Percentiles rank a stretch among this genome's conserved stretches.
Conservation (phyloP, 257 asterid genomes). For the Solanum habrochaites region DNA sequence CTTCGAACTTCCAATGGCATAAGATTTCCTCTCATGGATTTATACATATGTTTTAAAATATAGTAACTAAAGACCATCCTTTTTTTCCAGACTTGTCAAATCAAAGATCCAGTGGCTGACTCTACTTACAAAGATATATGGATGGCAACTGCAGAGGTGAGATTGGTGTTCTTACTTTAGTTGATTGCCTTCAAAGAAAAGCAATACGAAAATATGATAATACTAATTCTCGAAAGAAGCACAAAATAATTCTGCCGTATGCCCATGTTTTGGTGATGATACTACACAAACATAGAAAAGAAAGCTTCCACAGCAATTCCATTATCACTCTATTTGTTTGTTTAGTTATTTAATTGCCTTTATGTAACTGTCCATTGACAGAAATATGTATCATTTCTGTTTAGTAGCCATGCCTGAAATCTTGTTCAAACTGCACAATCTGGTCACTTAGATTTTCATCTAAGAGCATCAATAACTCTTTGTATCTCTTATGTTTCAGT, state of each 20-base stretch:
- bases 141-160: slow-evolving; percentile 70
- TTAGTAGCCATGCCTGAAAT: not conserved
- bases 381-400: not conserved
- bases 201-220: not conserved
- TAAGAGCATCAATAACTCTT: not conserved
- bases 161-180: not conserved
- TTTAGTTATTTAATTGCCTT: not conserved
- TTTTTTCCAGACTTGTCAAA: slow-evolving; percentile 40
- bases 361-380: not conserved
- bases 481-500: slow-evolving; percentile 22
- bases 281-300: not conserved
- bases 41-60: not conserved
- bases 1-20: not conserved
- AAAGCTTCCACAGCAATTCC: not conserved
- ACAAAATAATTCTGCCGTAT: not conserved
- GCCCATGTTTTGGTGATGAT: not conserved
- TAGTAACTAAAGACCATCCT: not conserved
- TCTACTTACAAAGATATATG: slow-evolving; percentile 56
- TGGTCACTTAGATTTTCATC: not conserved
- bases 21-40: not conserved
- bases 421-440: not conserved
- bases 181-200: not conserved
- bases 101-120: slow-evolving; percentile 69
- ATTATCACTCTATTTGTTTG: not conserved
- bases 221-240: not conserved